phyloP scores from a whole-genome alignment of 1,284 basidiomycete species.

The Ganoderma leucocontextum region DNA sequence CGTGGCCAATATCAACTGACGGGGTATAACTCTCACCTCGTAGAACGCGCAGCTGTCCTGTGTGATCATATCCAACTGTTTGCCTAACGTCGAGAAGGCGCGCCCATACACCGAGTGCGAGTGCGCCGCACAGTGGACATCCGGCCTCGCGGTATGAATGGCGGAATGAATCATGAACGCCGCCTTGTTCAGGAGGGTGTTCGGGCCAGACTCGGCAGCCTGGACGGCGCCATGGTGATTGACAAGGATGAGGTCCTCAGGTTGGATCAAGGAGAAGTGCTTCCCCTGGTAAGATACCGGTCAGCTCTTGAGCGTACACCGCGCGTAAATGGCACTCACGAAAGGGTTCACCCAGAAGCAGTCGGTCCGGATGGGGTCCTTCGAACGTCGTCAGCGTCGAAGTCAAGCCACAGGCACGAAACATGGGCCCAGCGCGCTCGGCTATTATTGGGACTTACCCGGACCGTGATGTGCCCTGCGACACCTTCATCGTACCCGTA shows the following conservation, averaged over 20 bases:
- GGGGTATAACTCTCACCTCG: constrained; percentile 33
- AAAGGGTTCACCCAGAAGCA: constrained; percentile 67
- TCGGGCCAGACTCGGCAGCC: constrained; percentile 49
- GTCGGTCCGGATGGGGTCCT: constrained; percentile 57
- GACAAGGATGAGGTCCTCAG: constrained; percentile 55
- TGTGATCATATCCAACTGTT: constrained; percentile 60
- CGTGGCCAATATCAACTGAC: neutral
- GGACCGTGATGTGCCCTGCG: constrained; percentile 71
- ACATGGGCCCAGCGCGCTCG: neutral
- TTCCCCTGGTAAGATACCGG: constrained; percentile 42
- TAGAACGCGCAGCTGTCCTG: constrained; percentile 60
- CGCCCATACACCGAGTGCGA: constrained; percentile 71
- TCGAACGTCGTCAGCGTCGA: constrained; percentile 5
- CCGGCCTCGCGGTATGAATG: constrained; percentile 66
- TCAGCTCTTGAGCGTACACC: neutral
- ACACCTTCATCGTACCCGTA: constrained; percentile 68
- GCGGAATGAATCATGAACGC: constrained; percentile 63
- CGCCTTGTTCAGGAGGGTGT: constrained; percentile 52
- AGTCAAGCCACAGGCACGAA: neutral
- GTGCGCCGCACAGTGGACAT: constrained; percentile 71
- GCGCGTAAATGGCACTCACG: constrained; percentile 34
- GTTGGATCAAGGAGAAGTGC: constrained; percentile 56
- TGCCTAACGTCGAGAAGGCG: constrained; percentile 66
- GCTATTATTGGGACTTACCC: constrained; percentile 42
- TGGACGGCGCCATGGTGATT: constrained; percentile 58